Evolutionary conservation across 1,139 yeast genomes (phyloP).

Genomic region (Protomyces lactucae-debilis): DNA sequence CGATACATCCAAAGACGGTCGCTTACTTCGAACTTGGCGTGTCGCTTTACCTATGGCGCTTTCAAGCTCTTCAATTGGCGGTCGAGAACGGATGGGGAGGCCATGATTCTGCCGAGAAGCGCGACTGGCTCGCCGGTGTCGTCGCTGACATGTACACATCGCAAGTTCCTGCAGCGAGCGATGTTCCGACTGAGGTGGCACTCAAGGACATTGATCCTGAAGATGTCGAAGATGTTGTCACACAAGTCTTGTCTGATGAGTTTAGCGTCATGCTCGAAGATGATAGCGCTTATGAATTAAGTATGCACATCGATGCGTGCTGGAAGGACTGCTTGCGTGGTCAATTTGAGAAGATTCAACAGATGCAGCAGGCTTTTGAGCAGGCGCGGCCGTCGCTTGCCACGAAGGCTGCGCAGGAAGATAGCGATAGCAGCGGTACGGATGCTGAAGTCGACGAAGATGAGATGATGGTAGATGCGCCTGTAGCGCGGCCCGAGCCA

Average conservation of each 20-base stretch:
- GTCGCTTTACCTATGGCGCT: conserved; percentile 36
- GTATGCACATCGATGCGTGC: conserved; percentile 57
- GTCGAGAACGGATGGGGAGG: conserved; percentile 99
- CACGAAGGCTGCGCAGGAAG: neutral
- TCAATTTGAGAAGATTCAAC: conserved; percentile 55
- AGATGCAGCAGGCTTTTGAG: conserved; percentile 55
- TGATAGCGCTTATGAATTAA: conserved; percentile 72
- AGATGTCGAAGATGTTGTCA: conserved; percentile 74
- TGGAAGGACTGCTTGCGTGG: conserved; percentile 59
- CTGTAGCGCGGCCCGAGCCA: conserved; percentile 9
- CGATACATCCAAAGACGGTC: conserved; percentile 6
- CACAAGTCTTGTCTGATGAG: conserved; percentile 91
- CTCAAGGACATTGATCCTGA: conserved; percentile 57
- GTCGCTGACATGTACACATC: conserved; percentile 59
- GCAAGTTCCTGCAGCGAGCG: neutral
- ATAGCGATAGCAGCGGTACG: conserved; percentile 1
- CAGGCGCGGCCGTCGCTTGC: conserved; percentile 33
- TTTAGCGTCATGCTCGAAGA: conserved; percentile 85
- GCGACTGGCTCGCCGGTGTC: conserved; percentile 90
- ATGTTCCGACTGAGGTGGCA: conserved; percentile 40
- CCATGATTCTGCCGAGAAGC: conserved; percentile 75
- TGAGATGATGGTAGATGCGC: conserved; percentile 11
- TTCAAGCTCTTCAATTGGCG: conserved; percentile 87
- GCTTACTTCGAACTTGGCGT: conserved; percentile 24
- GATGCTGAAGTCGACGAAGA: conserved; percentile 21